Base-by-base conservation (phyloP, 495 filamentous ascomycete genomes). In the Bathelium albidoporum region DNA sequence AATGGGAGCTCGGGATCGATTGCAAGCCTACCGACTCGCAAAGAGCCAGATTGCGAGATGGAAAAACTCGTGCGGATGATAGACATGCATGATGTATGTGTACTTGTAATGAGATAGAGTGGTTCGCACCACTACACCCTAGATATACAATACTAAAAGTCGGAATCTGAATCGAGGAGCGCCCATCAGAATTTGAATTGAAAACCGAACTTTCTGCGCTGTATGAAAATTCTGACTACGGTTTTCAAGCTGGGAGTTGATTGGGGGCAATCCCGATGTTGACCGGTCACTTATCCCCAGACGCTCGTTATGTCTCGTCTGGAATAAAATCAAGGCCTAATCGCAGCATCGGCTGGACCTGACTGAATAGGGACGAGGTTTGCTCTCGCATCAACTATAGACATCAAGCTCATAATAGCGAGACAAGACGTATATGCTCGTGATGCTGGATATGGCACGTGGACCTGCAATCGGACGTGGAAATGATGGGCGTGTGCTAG, bases 331-430 rank as follows among this genome's bases (percentile, higher is more conserved):
- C 61, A 28, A 58, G n/a, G 43, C 28, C 22, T 43, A 44, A 58
- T 34, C 10, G 41, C 14, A 16, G 2, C 2, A 39, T 20, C 11
- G 12, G 24, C 49, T 45, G 49, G 34, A 62, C 43, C n/a, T 24
- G 61, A 58, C 61, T 63, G 61, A 63, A 63, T 63, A 63, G 44
- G 24, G 61, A 36, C 43, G 61, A 63, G 18, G 0, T 58, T 58
- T 58, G 31, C 16, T 63, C 32, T 63, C 28, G 61, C 61, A 63
- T 36, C 61, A 58, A 63, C 44, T 58, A 63, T 63, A 63, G 61
- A 45, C 61, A 31, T 63, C 61, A 55, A 31, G 53, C 61, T 58
- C 49, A 58, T 58, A 32, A 18, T 18, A 26, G 29, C 22, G 34
- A 28, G 2, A 24, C 28, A 58, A 62, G 60, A 63, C 49, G 61